Evolutionary conservation across 1,284 basidiomycete genomes (phyloP), one percentile per base, ranked within the genome.

Genomic region (Moesziomyces aphidis): DNA sequence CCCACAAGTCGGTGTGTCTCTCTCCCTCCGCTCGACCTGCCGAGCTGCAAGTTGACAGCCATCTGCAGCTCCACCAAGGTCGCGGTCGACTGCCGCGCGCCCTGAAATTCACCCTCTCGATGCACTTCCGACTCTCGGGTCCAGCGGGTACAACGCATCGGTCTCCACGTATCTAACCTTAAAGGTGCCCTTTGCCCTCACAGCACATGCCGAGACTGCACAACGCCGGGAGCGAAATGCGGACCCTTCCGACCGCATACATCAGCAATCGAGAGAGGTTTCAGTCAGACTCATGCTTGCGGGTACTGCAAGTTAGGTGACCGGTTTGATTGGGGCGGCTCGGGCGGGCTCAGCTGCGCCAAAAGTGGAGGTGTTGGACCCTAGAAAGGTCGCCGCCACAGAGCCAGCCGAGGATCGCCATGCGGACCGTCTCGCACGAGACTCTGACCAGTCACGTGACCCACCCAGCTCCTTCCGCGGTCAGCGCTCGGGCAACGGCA

Each of bases 321-420:
- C 31, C 8, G 31, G 4, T 11, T 13, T 34, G 31, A 13, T 11
- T 13, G 10, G 3, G 13, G 31, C 10, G 31, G 31, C 31, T 34
- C 10, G 31, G 31, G 31, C 31, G 10, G 31, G 11, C 11, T 34
- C 31, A 34, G 36, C 50, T 23, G 22, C 43, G 31, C 23, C 22
- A 36, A 34, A 65, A 60, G 63, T 65, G 63, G 63, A 65, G 63
- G 63, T 65, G 63, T 65, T 60, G 56, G 48, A 9, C 15, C 39
- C 17, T 4, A 4, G n/a, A 42, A 42, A 15, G 17, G 39, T 42
- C 31, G 10, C 31, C 31, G 31, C 31, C 4, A n/a, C 31, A 11
- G 13, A 34, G 31, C 31, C 26, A 28, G 31, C 10, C 31, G 31
- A 34, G 31, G 11, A 34, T 34, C 31, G 39, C 15, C 39, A n/a